These are phyloP conservation scores for Pseudodiploospora longispora DNA, from an alignment of 2,329 filamentous ascomycete genomes.

Conservation along the genomic window DNA sequence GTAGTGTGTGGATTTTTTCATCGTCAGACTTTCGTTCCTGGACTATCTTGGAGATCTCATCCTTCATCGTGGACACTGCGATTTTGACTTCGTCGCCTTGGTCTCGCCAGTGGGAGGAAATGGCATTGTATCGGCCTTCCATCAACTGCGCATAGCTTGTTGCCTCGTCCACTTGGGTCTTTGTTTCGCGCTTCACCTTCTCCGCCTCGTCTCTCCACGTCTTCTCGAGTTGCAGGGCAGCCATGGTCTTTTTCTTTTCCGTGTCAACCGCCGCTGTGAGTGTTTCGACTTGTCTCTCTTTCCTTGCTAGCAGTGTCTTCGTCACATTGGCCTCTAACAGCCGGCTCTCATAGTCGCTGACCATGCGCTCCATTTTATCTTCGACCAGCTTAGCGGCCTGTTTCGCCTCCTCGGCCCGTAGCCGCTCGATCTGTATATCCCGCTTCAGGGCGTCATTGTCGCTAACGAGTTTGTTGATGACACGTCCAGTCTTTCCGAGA, in stretches of 20 bases:
- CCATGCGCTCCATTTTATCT: constrained; percentile 61
- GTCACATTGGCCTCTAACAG: constrained; percentile 64
- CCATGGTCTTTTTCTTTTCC: constrained; percentile 54
- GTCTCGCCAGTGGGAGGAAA: constrained; percentile 58
- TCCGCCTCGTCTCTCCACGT: constrained; percentile 58
- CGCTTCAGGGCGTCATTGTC: constrained; percentile 73
- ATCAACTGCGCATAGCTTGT: constrained; percentile 57
- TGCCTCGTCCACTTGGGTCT: constrained; percentile 57
- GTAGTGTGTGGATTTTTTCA: constrained; percentile 54
- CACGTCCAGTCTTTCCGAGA: constrained; percentile 65
- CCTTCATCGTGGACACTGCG: constrained; percentile 39
- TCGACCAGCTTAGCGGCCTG: constrained; percentile 59
- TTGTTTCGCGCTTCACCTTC: constrained; percentile 49
- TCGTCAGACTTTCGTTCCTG: constrained; percentile 52
- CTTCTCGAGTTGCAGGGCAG: constrained; percentile 52
- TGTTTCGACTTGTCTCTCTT: constrained; percentile 67
- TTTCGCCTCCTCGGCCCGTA: constrained; percentile 62
- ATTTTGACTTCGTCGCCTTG: constrained; percentile 54
- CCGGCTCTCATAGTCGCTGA: constrained; percentile 60
- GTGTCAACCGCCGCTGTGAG: constrained; percentile 55
- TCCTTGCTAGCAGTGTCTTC: constrained; percentile 60
- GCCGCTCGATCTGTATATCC: constrained; percentile 58
- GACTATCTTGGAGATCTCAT: constrained; percentile 46
- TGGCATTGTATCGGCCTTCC: constrained; percentile 61
- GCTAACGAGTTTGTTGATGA: constrained; percentile 73